phyloP scores from a whole-genome alignment of 2,329 filamentous ascomycete species.

The Lasiodiplodia sp. region DNA sequence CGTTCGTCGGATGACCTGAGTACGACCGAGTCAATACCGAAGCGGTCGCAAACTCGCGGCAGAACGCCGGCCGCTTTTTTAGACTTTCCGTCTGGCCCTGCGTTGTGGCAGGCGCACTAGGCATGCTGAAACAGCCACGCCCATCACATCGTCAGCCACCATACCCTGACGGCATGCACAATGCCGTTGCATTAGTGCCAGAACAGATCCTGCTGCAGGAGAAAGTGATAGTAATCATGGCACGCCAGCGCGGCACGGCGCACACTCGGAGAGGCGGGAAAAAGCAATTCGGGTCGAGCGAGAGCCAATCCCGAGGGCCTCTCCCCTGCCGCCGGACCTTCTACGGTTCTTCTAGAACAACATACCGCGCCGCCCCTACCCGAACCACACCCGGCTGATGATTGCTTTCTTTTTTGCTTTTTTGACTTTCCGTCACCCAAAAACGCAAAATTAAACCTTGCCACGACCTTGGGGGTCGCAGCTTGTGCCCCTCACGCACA shows the following conservation, averaged over 20 bases:
- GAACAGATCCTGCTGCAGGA: background rate
- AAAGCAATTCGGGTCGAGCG: background rate
- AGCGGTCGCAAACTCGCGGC: background rate
- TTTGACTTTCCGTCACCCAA: background rate
- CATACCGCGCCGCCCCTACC: background rate
- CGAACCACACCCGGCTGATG: background rate
- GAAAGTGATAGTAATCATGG: background rate
- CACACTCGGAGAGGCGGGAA: background rate
- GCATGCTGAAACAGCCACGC: background rate
- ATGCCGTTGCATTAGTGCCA: background rate
- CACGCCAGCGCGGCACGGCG: background rate
- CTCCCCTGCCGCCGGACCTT: background rate
- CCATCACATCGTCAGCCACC: background rate
- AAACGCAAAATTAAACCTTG: background rate
- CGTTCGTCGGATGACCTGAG: background rate
- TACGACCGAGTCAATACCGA: background rate
- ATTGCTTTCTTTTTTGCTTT: background rate
- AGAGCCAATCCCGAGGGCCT: background rate
- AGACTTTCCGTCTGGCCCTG: background rate
- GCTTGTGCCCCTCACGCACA: background rate
- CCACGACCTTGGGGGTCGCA: background rate
- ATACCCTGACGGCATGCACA: background rate
- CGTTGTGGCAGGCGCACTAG: background rate
- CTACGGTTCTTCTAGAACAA: slow-evolving; percentile 6
- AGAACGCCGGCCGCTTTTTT: background rate